These are phyloP conservation scores for Penicillium argentinense DNA, from an alignment of 495 filamentous ascomycete species.

Conservation along the genomic window DNA sequence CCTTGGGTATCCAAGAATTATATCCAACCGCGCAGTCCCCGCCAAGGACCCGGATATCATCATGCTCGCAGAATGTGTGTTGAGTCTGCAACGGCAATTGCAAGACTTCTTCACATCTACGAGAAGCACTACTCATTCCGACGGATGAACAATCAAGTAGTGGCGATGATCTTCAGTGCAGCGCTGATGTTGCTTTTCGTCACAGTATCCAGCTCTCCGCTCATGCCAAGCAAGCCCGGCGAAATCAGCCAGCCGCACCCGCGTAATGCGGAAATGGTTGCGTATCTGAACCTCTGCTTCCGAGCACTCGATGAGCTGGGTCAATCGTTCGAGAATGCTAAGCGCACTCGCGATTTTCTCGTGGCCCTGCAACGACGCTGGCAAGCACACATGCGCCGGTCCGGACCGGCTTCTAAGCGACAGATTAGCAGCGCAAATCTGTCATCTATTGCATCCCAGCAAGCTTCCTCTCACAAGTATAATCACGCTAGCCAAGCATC, in stretches of 20 bases:
- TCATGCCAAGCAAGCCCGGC: conserved; percentile 20
- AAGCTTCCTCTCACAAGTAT: not conserved
- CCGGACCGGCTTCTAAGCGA: conserved; percentile 35
- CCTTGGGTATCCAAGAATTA: conserved; percentile 52
- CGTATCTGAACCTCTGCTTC: conserved; percentile 49
- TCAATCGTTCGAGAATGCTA: conserved; percentile 49
- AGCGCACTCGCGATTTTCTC: conserved; percentile 45
- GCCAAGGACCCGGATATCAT: conserved; percentile 14
- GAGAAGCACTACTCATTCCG: conserved; percentile 51
- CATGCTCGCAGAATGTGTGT: conserved; percentile 28
- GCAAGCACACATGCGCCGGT: conserved; percentile 47
- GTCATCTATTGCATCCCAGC: conserved; percentile 1
- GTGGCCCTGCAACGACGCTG: conserved; percentile 48
- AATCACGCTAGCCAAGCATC: not conserved
- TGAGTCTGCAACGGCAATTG: conserved; percentile 33
- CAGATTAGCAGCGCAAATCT: conserved; percentile 31
- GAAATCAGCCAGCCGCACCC: conserved; percentile 24
- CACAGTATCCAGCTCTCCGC: conserved; percentile 40
- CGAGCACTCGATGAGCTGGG: conserved; percentile 47
- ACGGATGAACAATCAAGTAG: conserved; percentile 51
- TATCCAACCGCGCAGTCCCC: conserved; percentile 40
- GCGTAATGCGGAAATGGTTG: conserved; percentile 42
- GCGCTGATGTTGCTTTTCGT: conserved; percentile 49
- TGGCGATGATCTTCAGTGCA: conserved; percentile 52
- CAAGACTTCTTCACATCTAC: conserved; percentile 47